Percentiles rank a stretch among this genome's conserved stretches.
These are phyloP conservation scores for Rubroboletus satanas DNA, from an alignment of 768 basidiomycete genomes.

Conservation along the genomic window DNA sequence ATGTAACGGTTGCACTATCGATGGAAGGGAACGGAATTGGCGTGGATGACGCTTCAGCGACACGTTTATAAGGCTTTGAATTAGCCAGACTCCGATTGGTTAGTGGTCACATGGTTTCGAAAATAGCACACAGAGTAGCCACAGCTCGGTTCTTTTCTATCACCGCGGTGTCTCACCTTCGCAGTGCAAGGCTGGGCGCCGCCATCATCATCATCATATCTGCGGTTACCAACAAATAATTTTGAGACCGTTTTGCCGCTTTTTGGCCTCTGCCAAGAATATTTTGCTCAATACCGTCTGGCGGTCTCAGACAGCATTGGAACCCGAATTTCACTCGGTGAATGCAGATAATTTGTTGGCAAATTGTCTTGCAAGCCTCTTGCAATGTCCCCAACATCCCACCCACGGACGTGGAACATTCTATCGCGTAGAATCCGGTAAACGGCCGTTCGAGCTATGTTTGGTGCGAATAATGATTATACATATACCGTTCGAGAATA, in stretches of 20 bases:
- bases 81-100: constrained; percentile 26
- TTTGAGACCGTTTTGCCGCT: not conserved
- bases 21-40: not conserved
- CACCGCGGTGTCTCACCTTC: not conserved
- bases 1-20: not conserved
- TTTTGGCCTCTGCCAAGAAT: not conserved
- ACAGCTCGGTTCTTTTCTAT: not conserved
- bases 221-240: not conserved
- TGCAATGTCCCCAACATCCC: not conserved
- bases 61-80: constrained; percentile 16
- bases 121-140: not conserved
- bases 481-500: not conserved
- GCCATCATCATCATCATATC: too few relatives aligned
- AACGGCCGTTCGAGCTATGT: not conserved
- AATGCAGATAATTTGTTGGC: not conserved
- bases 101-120: constrained; percentile 9
- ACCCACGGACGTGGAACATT: not conserved
- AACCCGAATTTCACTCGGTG: not conserved
- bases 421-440: not conserved
- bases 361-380: not conserved
- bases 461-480: not conserved
- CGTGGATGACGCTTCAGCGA: not conserved
- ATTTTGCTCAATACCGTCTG: not conserved
- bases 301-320: not conserved
- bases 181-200: too few relatives aligned